Base-by-base conservation (phyloP, 306 rosid genomes). In the Cercis canadensis region DNA sequence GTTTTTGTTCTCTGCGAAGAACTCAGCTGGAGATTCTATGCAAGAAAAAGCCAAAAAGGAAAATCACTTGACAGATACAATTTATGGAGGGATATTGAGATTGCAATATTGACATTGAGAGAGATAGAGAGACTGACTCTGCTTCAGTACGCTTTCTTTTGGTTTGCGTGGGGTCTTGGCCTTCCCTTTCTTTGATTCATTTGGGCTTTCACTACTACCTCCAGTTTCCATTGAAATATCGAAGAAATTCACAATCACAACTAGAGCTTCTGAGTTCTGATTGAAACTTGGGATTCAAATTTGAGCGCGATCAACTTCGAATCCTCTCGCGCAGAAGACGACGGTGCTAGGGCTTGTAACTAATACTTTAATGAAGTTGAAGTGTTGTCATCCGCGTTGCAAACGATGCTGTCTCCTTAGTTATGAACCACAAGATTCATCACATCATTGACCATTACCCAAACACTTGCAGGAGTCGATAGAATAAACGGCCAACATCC, bases 21-120 rank as follows among this genome's bases (percentile, higher is more conserved):
- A 93, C 71, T 93, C 97, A 13, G 98, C 98, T 3, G 97, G 98
- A 49, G 98, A 93, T 77, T 93, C 97, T 93, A 71, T 81, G 69
- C 67, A 72, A 18, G 56, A 5, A 40, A 57, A 33, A 4, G 49
- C 4, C 19, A 56, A 54, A 64, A 31, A 3, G 5, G 51, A 57
- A 49, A 60, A 57, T 12, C 15, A 58, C 36, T 17, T 57, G 9
- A 60, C 10, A 31, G 6, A 32, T 8, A 47, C 21, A 68, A 1
- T 10, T 24, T 2, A 18, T 11, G 62, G 18, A 69, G 8, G 62
- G 18, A 69, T 32, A 14, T 15, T 44, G 10, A 21, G 16, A 64
- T 6, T 37, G 60, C 2, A 41, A 61, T 16, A 24, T 24, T 24
- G 3, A 24, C 19, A 62, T n/a, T 4, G 21, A n/a, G 16, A 56